phyloP scores from a whole-genome alignment of 768 basidiomycete species.

The Lyophyllum atratum region DNA sequence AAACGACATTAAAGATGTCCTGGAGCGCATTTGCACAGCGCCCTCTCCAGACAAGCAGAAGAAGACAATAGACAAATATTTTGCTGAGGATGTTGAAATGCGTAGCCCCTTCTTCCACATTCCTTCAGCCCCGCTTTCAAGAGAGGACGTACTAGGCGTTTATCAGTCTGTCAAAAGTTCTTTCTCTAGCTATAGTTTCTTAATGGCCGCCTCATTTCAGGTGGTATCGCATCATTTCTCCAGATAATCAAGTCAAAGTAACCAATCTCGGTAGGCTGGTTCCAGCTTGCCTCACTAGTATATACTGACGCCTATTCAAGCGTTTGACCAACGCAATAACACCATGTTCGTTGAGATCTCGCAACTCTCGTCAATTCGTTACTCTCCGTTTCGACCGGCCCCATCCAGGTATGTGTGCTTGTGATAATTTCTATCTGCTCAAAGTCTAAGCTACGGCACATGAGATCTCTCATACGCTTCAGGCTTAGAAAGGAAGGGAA shows the following conservation, averaged over 20 bases:
- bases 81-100: conserved; percentile 55
- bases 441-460: neutral
- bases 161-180: conserved; percentile 47
- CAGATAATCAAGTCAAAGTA: conserved; percentile 42
- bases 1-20: conserved; percentile 47
- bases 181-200: neutral
- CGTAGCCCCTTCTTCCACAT: conserved; percentile 61
- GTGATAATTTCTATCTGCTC: neutral
- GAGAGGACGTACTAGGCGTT: conserved; percentile 55
- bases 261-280: conserved; percentile 42
- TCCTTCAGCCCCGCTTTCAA: conserved; percentile 45
- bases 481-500: conserved; percentile 46
- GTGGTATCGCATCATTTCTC: conserved; percentile 69
- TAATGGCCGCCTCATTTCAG: conserved; percentile 24
- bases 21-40: conserved; percentile 47
- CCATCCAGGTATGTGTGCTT: conserved; percentile 42
- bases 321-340: conserved; percentile 45
- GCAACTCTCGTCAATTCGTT: conserved; percentile 56
- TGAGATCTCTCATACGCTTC: conserved; percentile 52
- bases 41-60: conserved; percentile 52
- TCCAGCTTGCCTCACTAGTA: neutral
- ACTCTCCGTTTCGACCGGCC: conserved; percentile 43
- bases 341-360: conserved; percentile 52
- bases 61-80: conserved; percentile 48
- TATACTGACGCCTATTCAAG: conserved; percentile 24